Percentiles rank a stretch among this genome's conserved stretches.
Conservation (phyloP, 2,329 filamentous ascomycete genomes). For the Coniochaeta hoffmannii region DNA sequence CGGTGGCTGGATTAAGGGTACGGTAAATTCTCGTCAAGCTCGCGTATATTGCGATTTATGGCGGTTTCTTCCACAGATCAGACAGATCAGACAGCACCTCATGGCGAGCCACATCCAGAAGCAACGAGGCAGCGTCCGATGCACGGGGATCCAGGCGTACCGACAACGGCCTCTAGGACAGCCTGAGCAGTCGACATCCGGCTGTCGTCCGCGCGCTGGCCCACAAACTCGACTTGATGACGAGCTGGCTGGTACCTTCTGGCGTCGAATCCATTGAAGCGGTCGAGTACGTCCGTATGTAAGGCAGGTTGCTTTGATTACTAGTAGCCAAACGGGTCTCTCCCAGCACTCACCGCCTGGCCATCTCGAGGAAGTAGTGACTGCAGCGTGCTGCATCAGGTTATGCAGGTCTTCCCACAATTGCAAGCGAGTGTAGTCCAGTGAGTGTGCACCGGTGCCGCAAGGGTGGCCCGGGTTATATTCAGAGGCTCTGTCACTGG, state of each 20-base stretch:
- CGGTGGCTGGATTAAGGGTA: neutral
- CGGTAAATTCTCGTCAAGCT: too few relatives aligned
- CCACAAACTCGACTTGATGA: neutral
- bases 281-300: neutral
- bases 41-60: too few relatives aligned
- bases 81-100: too few relatives aligned
- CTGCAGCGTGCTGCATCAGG: neutral
- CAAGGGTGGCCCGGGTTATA: neutral
- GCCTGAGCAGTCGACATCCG: neutral
- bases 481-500: neutral
- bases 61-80: too few relatives aligned
- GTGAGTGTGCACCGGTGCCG: neutral
- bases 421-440: neutral
- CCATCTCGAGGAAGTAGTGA: neutral
- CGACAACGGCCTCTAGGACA: too few relatives aligned
- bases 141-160: too few relatives aligned
- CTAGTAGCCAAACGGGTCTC: neutral
- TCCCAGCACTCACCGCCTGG: constrained; percentile 4
- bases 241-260: neutral
- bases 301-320: neutral
- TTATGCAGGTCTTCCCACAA: neutral
- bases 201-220: neutral
- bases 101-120: too few relatives aligned
- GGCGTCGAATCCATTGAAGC: neutral
- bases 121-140: too few relatives aligned